Base-by-base conservation (phyloP, 2,329 filamentous ascomycete genomes). In the Phyllosticta citriasiana region DNA sequence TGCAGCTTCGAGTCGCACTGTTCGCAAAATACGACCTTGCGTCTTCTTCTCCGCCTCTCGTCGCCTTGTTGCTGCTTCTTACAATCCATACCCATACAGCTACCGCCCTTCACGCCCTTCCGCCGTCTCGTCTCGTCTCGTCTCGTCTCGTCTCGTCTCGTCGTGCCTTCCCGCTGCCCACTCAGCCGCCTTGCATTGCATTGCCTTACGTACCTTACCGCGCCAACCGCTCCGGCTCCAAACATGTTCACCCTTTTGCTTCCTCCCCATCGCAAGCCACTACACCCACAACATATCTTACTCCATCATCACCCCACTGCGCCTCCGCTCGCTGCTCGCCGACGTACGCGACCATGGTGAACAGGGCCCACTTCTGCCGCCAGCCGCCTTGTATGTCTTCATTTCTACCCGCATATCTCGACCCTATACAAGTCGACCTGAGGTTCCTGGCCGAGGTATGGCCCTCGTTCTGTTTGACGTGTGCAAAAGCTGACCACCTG, bases 301-400 rank as follows among this genome's bases (percentile, higher is more conserved):
- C 53, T 56, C 58, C 55, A 55, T 16, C 58, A 55, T 53, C 53
- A 60, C 53, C 58, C 58, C 58, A 60, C 53, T 54, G 58, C 58
- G 55, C 58, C 58, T 33, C 58, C 58, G 16, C 14, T n/a, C 14
- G 16, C 40, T n/a, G 14, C 40, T 56, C 60, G 55, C 50, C 60
- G 50, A 58, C 55, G 60, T 33, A 57, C n/a, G 14, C 40, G 55
- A 58, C 55, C 60, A 62, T 62, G 60, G 60, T 62, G 60, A 62
- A 57, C 55, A 50, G 52, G 33, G 60, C 60, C 55, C 19, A 58
- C n/a, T 25, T 57, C 60, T 50, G 50, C 51, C 60, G 55, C 50
- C 30, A 50, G n/a, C 60, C 60, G 55, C 60, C 55, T 35, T 57
- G 55, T 55, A 57, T 62, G 56, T 57, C 55, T 33, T 55, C 56